phyloP scores from a whole-genome alignment of 768 basidiomycete genomes.

The Xerocomellus amylosporus region DNA sequence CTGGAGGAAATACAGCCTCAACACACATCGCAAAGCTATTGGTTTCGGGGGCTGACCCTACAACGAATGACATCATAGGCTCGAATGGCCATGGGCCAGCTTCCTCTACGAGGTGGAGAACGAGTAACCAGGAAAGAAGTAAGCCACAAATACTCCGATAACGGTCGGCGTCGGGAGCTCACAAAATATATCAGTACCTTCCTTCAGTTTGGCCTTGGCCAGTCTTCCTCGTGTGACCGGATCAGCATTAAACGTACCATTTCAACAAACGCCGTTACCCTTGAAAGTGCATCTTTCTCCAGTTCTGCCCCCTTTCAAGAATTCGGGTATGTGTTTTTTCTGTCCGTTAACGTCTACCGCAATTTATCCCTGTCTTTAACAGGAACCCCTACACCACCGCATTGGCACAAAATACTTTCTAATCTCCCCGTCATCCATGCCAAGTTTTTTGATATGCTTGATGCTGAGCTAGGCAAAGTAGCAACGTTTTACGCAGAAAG shows the following conservation, averaged over 20 bases:
- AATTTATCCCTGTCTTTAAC: background rate
- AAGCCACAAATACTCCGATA: background rate
- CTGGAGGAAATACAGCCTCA: background rate
- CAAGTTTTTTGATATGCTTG: conserved; percentile 75
- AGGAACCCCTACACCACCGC: conserved; percentile 26
- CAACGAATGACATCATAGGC: background rate
- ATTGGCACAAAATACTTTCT: conserved; percentile 49
- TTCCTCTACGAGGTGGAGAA: background rate
- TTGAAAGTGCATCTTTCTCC: conserved; percentile 1
- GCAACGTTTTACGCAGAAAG: conserved; percentile 76
- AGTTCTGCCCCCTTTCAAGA: background rate
- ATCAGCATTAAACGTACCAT: background rate
- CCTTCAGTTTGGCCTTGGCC: conserved; percentile 10
- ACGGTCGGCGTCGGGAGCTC: background rate
- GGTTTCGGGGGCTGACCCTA: background rate
- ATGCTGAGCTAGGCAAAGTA: conserved; percentile 80
- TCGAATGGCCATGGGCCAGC: background rate
- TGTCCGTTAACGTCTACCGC: background rate
- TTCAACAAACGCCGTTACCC: background rate
- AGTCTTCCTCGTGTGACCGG: conserved; percentile 6
- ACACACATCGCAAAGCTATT: background rate
- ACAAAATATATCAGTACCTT: conserved; percentile 7
- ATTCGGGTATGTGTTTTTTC: conserved; percentile 11
- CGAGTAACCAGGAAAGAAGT: conserved; percentile 11
- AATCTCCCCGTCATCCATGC: conserved; percentile 58